phyloP scores from a whole-genome alignment of 805 yeast genomes.

The Sugiyamaella americana region DNA sequence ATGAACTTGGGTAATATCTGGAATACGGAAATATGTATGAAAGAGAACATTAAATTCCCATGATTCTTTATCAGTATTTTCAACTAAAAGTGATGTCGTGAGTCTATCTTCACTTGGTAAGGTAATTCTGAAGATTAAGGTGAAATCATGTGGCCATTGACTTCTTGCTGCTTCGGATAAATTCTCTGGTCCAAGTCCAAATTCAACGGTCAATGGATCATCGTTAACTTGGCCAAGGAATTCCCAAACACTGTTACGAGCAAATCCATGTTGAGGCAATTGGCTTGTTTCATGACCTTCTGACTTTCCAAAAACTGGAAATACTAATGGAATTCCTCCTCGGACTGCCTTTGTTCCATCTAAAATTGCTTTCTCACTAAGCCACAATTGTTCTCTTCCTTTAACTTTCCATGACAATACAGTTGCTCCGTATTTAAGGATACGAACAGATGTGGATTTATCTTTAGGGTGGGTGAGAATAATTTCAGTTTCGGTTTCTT shows the following conservation, averaged over 20 bases:
- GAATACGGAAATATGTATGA: slow-evolving; percentile 78
- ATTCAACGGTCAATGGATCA: slow-evolving; percentile 74
- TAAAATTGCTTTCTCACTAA: slow-evolving; percentile 52
- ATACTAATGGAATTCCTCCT: slow-evolving; percentile 95
- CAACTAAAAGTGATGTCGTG: slow-evolving; percentile 67
- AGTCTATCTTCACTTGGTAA: slow-evolving; percentile 47
- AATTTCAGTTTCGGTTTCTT: slow-evolving; percentile 60
- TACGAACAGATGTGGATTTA: slow-evolving; percentile 52
- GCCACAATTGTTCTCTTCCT: slow-evolving; percentile 80
- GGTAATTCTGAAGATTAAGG: slow-evolving; percentile 63
- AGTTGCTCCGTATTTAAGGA: slow-evolving; percentile 85
- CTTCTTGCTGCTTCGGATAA: slow-evolving; percentile 55
- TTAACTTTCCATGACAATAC: slow-evolving; percentile 72
- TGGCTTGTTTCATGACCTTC: slow-evolving; percentile 45
- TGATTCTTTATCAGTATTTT: slow-evolving; percentile 55
- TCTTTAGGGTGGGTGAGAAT: slow-evolving; percentile 47
- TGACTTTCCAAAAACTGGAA: slow-evolving; percentile 74
- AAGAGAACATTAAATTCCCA: slow-evolving; percentile 91
- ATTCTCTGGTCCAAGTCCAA: slow-evolving; percentile 83
- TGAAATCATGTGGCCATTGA: slow-evolving; percentile 70
- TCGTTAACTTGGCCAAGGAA: slow-evolving; percentile 77
- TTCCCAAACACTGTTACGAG: slow-evolving; percentile 88
- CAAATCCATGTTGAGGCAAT: slow-evolving; percentile 98
- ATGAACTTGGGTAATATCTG: slow-evolving; percentile 68
- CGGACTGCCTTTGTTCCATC: slow-evolving; percentile 94